These are phyloP conservation scores for Kuraishia capsulata DNA, from an alignment of 805 yeast genomes.

Conservation along the genomic window DNA sequence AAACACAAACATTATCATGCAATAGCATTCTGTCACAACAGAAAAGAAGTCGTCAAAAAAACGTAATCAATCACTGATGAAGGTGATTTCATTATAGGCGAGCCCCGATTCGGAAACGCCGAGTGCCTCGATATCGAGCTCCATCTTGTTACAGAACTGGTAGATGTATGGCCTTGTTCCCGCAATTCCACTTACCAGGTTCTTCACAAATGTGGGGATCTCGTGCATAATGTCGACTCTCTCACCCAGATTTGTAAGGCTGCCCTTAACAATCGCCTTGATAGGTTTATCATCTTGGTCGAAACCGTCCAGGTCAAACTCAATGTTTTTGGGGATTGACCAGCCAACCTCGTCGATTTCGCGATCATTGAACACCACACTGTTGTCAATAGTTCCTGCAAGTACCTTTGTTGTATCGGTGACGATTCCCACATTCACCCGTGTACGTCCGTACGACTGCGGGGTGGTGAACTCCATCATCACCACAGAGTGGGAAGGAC, in stretches of 20 bases:
- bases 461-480: slow-evolving; percentile 97
- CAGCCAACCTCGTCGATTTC: slow-evolving; percentile 78
- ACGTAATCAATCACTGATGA: slow-evolving; percentile 53
- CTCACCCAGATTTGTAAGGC: slow-evolving; percentile 57
- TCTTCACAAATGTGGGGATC: slow-evolving; percentile 88
- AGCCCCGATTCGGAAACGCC: slow-evolving; percentile 49
- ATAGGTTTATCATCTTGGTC: slow-evolving; percentile 26
- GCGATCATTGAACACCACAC: slow-evolving; percentile 47
- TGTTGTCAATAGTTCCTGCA: slow-evolving; percentile 50
- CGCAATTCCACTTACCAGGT: slow-evolving; percentile 86
- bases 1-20: too few relatives aligned
- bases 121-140: slow-evolving; percentile 30
- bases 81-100: slow-evolving; percentile 75
- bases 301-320: slow-evolving; percentile 39
- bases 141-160: slow-evolving; percentile 69
- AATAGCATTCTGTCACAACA: too few relatives aligned
- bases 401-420: slow-evolving; percentile 56
- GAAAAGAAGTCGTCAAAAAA: too few relatives aligned
- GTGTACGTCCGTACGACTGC: slow-evolving; percentile 72
- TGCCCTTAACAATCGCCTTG: slow-evolving; percentile 48
- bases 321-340: slow-evolving; percentile 71
- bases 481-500: slow-evolving; percentile 62
- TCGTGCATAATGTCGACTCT: slow-evolving; percentile 98
- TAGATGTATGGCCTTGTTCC: slow-evolving; percentile 97
- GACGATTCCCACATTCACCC: slow-evolving; percentile 72